These are phyloP conservation scores for Tolypocladium inflatum DNA, from an alignment of 2,329 filamentous ascomycete genomes.

Conservation along the genomic window DNA sequence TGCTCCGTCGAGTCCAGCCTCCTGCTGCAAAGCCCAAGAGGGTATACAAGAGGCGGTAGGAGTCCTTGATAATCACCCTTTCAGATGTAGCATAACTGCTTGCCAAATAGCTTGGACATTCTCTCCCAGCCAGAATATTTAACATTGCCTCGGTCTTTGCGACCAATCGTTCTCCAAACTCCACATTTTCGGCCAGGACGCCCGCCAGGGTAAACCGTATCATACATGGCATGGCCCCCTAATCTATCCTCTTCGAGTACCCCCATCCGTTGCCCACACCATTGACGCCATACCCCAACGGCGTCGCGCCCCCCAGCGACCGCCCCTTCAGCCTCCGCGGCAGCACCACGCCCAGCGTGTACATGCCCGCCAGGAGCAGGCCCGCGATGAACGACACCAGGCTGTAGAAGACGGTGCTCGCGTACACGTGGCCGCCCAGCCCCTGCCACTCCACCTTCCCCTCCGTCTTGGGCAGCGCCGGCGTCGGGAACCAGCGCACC, in stretches of 20 bases:
- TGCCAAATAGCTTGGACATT: neutral
- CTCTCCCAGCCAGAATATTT: neutral
- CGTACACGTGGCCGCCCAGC: constrained; percentile 54
- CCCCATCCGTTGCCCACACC: constrained; percentile 50
- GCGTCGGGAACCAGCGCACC: constrained; percentile 78
- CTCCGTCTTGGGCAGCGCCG: constrained; percentile 58
- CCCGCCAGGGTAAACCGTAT: neutral
- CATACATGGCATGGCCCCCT: neutral
- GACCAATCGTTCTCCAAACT: neutral
- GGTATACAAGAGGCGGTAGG: neutral
- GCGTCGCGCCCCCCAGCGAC: constrained; percentile 46
- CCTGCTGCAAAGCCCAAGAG: constrained; percentile 28
- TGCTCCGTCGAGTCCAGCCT: constrained; percentile 32
- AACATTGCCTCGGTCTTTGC: neutral
- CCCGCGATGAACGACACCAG: constrained; percentile 50
- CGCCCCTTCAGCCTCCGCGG: constrained; percentile 42
- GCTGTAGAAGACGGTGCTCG: constrained; percentile 54
- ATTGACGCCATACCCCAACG: constrained; percentile 44
- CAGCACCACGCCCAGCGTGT: constrained; percentile 51
- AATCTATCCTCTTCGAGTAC: constrained; percentile 38
- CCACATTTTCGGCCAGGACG: neutral
- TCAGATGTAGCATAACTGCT: neutral
- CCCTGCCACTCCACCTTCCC: constrained; percentile 56
- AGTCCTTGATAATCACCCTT: no score
- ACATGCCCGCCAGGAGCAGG: constrained; percentile 41